These are phyloP conservation scores for Ramaria sp. DNA, from an alignment of 768 basidiomycete species.

Conservation along the genomic window DNA sequence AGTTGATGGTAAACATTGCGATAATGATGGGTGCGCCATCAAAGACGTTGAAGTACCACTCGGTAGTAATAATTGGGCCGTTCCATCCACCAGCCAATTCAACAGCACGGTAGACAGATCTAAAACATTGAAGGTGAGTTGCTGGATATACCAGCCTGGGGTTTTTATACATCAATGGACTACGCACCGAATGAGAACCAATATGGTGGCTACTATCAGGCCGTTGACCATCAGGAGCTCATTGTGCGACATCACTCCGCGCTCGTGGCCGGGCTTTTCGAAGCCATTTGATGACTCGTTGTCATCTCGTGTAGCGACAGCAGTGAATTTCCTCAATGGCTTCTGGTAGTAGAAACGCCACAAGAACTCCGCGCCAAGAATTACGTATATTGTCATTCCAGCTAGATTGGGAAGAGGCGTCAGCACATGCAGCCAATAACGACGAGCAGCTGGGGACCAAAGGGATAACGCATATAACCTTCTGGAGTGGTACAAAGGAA, in stretches of 20 bases:
- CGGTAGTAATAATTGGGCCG: slow-evolving; percentile 37
- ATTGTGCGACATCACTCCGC: not conserved
- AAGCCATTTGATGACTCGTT: not conserved
- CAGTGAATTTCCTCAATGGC: slow-evolving; percentile 19
- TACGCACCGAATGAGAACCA: slow-evolving; percentile 37
- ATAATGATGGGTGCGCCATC: slow-evolving; percentile 39
- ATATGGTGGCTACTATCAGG: slow-evolving; percentile 25
- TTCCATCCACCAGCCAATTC: slow-evolving; percentile 43
- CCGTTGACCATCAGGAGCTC: slow-evolving; percentile 21
- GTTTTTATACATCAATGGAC: not conserved
- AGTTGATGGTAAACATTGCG: slow-evolving; percentile 34
- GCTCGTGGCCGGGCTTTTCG: not conserved
- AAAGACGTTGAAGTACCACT: slow-evolving; percentile 39
- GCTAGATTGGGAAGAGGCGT: slow-evolving; percentile 19
- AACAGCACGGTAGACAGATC: slow-evolving; percentile 41
- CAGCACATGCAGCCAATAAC: too few species aligned
- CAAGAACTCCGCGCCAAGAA: slow-evolving; percentile 35
- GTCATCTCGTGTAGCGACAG: not conserved
- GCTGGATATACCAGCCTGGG: not conserved
- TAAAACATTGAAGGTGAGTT: slow-evolving; percentile 11
- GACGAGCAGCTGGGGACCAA: too few species aligned
- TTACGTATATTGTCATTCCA: slow-evolving; percentile 31
- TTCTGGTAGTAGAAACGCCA: slow-evolving; percentile 27
- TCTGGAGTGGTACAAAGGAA: too few species aligned
- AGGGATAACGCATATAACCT: too few species aligned